Evolutionary conservation across 2,329 filamentous ascomycete species (phyloP), one percentile per base, ranked within the genome.

Genomic region (Didymella glomerata): DNA sequence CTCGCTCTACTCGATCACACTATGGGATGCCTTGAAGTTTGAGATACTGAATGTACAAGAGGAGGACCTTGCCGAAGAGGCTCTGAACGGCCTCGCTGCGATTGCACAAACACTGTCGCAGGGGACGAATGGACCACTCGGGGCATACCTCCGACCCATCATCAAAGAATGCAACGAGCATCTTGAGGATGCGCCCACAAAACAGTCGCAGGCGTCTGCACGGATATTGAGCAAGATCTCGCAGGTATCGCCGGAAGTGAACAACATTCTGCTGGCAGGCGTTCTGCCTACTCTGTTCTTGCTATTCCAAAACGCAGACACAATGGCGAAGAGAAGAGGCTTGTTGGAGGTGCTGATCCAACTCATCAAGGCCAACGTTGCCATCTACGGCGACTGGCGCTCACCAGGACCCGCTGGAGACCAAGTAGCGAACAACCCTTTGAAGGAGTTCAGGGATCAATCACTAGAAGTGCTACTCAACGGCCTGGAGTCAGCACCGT

Each of bases 11-110:
- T 87, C 87, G 0, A 84, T 88, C 48, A 87, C 85, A 0, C 78
- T 90, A 2, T 90, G 88, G 88, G 87, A 90, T 65, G 83, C 86
- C 9, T 72, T 90, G 50, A 90, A 90, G 70, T 90, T 88, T 65
- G 88, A 90, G 67, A 84, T 90, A 11, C 78, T 90, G 14, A 88
- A 87, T 63, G 83, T 85, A 0, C 86, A 89, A 71, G 88, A 90
- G 66, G 86, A 89, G 54, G 85, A 89, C 49, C 76, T 90, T 9
- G 86, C 86, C 0, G 80, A 86, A 48, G 83, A 85, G 66, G 85
- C 88, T 7, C 74, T 90, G 16, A 76, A 80, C 22, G 83, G 82
- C 2, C 73, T 90, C 9, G 80, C 82, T 53, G 77, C 80, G 20
- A 85, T 90, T 56, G 83, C 85, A 16, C 78, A 77, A 51, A 81